A percentile compares a stretch with the other conserved stretches of the same genome.
These are phyloP conservation scores for Sarocladium oryzae DNA, from an alignment of 2,329 filamentous ascomycete species.

Conservation along the genomic window DNA sequence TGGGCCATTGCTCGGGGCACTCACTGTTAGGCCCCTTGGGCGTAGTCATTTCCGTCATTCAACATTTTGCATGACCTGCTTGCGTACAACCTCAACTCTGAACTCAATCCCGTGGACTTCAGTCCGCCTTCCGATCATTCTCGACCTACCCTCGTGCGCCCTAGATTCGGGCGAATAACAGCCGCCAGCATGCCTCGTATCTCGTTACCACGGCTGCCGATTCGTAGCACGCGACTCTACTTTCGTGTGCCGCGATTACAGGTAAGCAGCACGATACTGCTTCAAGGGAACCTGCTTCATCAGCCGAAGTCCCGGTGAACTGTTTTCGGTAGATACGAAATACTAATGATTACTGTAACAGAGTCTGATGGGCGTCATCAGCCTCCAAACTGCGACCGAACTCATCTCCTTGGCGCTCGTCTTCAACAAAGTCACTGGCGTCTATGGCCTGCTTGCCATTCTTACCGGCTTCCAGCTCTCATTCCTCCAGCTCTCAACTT, in stretches of 20 bases:
- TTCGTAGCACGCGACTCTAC: conserved; percentile 24
- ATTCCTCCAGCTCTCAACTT: conserved; percentile 79
- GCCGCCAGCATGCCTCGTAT: conserved; percentile 4
- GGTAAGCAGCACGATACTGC: too few species aligned
- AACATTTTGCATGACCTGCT: conserved; percentile 11
- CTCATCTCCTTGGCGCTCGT: conserved; percentile 77
- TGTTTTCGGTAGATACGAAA: neutral
- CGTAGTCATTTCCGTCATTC: conserved; percentile 18
- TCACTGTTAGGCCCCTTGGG: neutral
- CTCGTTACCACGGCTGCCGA: conserved; percentile 7
- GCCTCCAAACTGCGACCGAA: conserved; percentile 78
- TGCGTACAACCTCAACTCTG: conserved; percentile 6
- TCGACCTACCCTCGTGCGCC: neutral
- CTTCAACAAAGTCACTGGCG: conserved; percentile 86
- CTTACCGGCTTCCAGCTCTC: conserved; percentile 82
- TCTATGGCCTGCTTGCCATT: conserved; percentile 85
- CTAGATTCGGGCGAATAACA: neutral
- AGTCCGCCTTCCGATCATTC: neutral
- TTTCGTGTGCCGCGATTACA: conserved; percentile 33
- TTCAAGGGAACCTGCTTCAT: too few species aligned
- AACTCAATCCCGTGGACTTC: neutral
- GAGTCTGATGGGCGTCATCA: conserved; percentile 66
- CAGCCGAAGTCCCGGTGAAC: too few species aligned
- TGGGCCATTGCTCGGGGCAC: neutral
- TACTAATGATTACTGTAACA: neutral